phyloP scores from a whole-genome alignment of 768 basidiomycete species.

The Tephrocybe rancida region DNA sequence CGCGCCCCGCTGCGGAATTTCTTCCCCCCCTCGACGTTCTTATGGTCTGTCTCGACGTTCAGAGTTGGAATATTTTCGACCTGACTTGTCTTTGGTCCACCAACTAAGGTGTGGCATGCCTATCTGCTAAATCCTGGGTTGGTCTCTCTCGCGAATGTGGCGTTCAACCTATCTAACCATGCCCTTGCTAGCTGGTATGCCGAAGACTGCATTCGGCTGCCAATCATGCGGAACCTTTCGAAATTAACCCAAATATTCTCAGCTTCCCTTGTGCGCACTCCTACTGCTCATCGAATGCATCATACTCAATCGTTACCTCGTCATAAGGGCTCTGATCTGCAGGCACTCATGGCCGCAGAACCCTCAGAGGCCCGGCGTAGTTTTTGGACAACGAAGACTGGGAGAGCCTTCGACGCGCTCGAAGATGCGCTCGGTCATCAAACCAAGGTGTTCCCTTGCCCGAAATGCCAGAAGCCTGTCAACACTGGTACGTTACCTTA shows the following conservation, averaged over 20 bases:
- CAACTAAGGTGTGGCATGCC: constrained; percentile 19
- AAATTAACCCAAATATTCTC: constrained; percentile 5
- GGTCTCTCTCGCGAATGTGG: background rate
- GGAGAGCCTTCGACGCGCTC: constrained; percentile 1
- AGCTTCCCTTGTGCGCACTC: constrained; percentile 3
- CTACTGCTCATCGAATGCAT: background rate
- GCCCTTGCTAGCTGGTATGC: constrained; percentile 14
- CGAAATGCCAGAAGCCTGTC: constrained; percentile 4
- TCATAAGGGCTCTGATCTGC: constrained; percentile 1
- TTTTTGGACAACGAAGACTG: constrained; percentile 1
- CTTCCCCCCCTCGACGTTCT: constrained; percentile 19
- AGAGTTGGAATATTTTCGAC: background rate
- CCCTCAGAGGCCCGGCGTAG: background rate
- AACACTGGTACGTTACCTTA: background rate
- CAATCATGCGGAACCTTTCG: constrained; percentile 3
- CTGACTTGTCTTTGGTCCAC: background rate
- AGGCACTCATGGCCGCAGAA: background rate
- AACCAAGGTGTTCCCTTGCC: background rate
- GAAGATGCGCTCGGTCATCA: background rate
- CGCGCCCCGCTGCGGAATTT: constrained; percentile 2
- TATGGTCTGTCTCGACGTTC: constrained; percentile 10
- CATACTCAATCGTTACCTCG: background rate
- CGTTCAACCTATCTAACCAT: background rate
- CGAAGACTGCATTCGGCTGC: constrained; percentile 17
- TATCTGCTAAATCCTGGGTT: constrained; percentile 21